These are phyloP conservation scores for Hymenoscyphus repandus DNA, from an alignment of 2,329 filamentous ascomycete species.

Conservation along the genomic window DNA sequence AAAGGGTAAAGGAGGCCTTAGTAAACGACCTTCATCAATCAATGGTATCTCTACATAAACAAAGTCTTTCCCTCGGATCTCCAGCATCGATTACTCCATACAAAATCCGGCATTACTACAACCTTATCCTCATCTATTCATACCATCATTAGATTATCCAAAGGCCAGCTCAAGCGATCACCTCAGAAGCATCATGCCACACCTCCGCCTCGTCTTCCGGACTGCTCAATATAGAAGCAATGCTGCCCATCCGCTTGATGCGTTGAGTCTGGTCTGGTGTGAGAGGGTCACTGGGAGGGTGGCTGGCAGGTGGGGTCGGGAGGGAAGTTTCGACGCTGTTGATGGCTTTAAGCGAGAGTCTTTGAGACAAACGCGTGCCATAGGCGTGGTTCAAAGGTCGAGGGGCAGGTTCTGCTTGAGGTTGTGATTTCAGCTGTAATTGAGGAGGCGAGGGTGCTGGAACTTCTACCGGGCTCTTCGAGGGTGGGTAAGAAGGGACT, in stretches of 20 bases:
- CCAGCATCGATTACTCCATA: no score
- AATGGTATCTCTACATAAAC: no score
- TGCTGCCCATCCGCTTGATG: slow-evolving; percentile 24
- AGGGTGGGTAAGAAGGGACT: no score
- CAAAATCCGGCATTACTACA: no score
- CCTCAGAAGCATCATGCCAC: slow-evolving; percentile 23
- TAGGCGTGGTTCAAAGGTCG: slow-evolving; percentile 8
- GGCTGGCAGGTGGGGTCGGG: slow-evolving; percentile 16
- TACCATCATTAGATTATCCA: background rate
- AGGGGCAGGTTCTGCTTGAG: background rate
- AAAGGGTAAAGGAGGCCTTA: background rate
- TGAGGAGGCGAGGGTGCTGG: background rate
- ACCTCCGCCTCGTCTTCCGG: slow-evolving; percentile 11
- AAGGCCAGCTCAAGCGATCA: background rate
- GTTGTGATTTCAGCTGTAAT: slow-evolving; percentile 12
- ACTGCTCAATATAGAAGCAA: slow-evolving; percentile 23
- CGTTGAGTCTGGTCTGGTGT: slow-evolving; percentile 16
- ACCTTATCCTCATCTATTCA: no score
- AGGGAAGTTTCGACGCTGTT: background rate
- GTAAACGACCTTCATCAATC: no score
- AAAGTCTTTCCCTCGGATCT: no score
- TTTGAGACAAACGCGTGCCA: slow-evolving; percentile 5
- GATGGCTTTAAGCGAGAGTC: no score
- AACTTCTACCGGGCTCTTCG: no score
- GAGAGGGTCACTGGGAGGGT: slow-evolving; percentile 13